These are phyloP conservation scores for Lasiosphaeria miniovina DNA, from an alignment of 495 filamentous ascomycete species.

Conservation along the genomic window DNA sequence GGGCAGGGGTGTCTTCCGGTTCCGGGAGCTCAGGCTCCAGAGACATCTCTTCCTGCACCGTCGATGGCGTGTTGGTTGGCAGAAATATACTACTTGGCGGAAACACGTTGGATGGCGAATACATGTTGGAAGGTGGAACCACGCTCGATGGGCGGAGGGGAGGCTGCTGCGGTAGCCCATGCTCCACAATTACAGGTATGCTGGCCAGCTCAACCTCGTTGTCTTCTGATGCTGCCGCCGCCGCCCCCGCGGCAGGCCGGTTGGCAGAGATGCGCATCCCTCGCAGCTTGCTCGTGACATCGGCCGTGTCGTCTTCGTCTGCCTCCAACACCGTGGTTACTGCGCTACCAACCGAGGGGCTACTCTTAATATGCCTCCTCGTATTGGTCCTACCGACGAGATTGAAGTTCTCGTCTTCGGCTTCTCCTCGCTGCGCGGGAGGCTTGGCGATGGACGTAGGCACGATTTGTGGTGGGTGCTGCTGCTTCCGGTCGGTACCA, in stretches of 20 bases:
- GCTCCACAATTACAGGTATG: slow-evolving; percentile 47
- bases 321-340: slow-evolving; percentile 70
- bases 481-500: slow-evolving; percentile 33
- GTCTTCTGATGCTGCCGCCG: slow-evolving; percentile 22
- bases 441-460: slow-evolving; percentile 46
- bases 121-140: slow-evolving; percentile 18
- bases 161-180: slow-evolving; percentile 25
- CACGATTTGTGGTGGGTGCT: slow-evolving; percentile 21
- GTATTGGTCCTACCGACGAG: slow-evolving; percentile 58
- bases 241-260: slow-evolving; percentile 14
- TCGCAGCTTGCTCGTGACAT: slow-evolving; percentile 38
- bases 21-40: background rate
- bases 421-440: slow-evolving; percentile 37
- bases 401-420: slow-evolving; percentile 43
- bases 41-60: background rate
- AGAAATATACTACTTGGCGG: background rate
- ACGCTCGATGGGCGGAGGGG: slow-evolving; percentile 27
- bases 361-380: slow-evolving; percentile 67
- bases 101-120: background rate
- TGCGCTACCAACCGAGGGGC: slow-evolving; percentile 69
- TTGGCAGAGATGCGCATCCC: slow-evolving; percentile 36
- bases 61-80: background rate
- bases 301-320: slow-evolving; percentile 58
- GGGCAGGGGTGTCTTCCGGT: background rate
- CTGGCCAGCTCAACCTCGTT: slow-evolving; percentile 39